Evolutionary conservation across 2,329 filamentous ascomycete genomes (phyloP).

Genomic region (Leptographium lundbergii): DNA sequence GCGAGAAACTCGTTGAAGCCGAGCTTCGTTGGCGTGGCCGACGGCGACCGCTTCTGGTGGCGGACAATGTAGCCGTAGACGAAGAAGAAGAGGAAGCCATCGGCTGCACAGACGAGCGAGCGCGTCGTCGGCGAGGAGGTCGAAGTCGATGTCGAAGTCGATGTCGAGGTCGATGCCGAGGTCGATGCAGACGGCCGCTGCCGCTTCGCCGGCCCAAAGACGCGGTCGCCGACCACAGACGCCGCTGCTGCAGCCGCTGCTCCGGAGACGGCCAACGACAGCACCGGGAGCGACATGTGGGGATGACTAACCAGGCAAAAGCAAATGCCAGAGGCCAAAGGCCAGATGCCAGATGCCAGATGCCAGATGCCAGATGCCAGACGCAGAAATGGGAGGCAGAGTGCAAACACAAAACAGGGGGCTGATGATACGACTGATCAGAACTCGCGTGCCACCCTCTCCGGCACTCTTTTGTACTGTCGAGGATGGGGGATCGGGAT

Average conservation of each 20-base stretch:
- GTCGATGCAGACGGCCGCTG: not conserved
- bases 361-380: not conserved
- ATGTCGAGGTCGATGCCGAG: not conserved
- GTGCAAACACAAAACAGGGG: not conserved
- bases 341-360: too few relatives aligned
- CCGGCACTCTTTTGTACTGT: not conserved
- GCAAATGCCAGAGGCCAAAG: not conserved
- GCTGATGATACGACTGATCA: not conserved
- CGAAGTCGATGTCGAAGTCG: not conserved
- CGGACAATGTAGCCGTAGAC: conserved; percentile 47
- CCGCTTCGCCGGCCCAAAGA: conserved; percentile 33
- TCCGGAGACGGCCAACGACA: conserved; percentile 73
- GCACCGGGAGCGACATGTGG: conserved; percentile 45
- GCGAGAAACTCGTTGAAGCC: conserved; percentile 22
- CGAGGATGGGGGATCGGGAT: not conserved
- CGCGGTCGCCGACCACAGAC: conserved; percentile 66
- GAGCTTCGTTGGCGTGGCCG: conserved; percentile 7
- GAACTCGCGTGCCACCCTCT: too few relatives aligned
- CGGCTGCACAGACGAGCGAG: conserved; percentile 29
- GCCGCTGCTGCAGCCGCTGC: conserved; percentile 67
- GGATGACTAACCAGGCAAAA: not conserved
- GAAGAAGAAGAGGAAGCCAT: conserved; percentile 79
- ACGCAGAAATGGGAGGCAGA: not conserved
- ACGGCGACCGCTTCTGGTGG: conserved; percentile 6
- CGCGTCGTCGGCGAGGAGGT: not conserved